These are phyloP conservation scores for Boeremia lycopersici DNA, from an alignment of 2,329 filamentous ascomycete genomes.

Conservation along the genomic window DNA sequence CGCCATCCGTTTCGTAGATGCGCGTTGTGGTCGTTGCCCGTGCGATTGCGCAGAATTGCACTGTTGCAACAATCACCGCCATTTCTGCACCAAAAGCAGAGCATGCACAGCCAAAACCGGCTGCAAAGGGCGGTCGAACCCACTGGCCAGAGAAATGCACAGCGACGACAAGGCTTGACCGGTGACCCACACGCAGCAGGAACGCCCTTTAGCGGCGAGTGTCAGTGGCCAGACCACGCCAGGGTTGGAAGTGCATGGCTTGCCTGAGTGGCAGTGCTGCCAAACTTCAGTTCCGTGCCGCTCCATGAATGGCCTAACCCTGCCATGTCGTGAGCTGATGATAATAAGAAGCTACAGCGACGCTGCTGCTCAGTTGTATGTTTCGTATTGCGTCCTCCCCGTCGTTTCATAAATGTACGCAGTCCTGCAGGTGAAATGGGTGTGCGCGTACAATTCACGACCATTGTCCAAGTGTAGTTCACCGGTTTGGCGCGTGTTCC, in stretches of 20 bases:
- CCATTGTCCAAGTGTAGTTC: conserved; percentile 12
- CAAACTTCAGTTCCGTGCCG: conserved; percentile 6
- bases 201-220: conserved; percentile 25
- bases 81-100: conserved; percentile 11
- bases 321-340: conserved; percentile 1
- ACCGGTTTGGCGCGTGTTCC: conserved; percentile 18
- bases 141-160: conserved; percentile 9
- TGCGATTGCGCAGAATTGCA: not conserved
- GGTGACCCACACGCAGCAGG: conserved; percentile 30
- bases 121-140: conserved; percentile 22
- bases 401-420: conserved; percentile 6
- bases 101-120: conserved; percentile 13
- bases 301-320: conserved; percentile 2
- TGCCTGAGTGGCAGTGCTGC: conserved; percentile 26
- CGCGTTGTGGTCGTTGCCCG: conserved; percentile 11
- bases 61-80: conserved; percentile 11
- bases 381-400: not conserved
- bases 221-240: conserved; percentile 19
- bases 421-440: conserved; percentile 12
- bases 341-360: conserved; percentile 8
- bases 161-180: conserved; percentile 19
- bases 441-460: conserved; percentile 3
- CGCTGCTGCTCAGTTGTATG: conserved; percentile 4
- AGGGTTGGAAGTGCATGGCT: conserved; percentile 13
- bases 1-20: conserved; percentile 17